Evolutionary conservation across 805 yeast species (phyloP), one percentile per base, ranked within the genome.

Genomic region (Pachysolen tannophilus): DNA sequence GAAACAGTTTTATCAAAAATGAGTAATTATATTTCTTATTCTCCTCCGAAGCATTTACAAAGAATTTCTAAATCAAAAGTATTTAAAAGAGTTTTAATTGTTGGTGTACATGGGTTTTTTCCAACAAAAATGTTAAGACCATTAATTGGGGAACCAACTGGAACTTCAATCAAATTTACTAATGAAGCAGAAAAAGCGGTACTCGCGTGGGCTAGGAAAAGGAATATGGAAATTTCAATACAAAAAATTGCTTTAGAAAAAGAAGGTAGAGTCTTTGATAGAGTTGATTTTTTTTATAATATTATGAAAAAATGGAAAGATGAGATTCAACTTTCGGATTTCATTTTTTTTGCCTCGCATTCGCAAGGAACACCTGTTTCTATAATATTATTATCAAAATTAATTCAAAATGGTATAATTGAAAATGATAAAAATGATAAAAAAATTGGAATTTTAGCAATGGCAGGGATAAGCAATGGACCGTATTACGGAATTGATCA

Each of bases 321-420:
- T 25, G 63, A 58, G 30, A 46, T 59, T 4, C 32, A 42, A 8
- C 44, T 49, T 26, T 90, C 96, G 0, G 97, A 90, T 55, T 81
- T 82, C 43, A 74, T 90, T n/a, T 86, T 81, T 51, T 72, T 90
- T 42, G 96, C 96, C 2, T 79, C 94, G 1, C 98, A 90, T 57
- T 88, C 97, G 0, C 98, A 90, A 56, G 98, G 98, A 0, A 79
- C 90, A 31, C 97, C 95, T 0, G 97, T 92, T 0, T 74, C 95
- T 1, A 76, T 86, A 1, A 78, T 85, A 21, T 55, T 90, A 20
- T 58, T 87, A n/a, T 81, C 95, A 0, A 69, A 70, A 44, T 64
- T 90, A 28, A 69, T 90, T 9, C 81, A 75, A 43, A 67, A 72
- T 25, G 92, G 76, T 0, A 43, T 58, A 7, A 63, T 74, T 8